A percentile compares a stretch with the other conserved stretches of the same genome.
phyloP scores from a whole-genome alignment of 345 rosid species.

The Dimocarpus longan region DNA sequence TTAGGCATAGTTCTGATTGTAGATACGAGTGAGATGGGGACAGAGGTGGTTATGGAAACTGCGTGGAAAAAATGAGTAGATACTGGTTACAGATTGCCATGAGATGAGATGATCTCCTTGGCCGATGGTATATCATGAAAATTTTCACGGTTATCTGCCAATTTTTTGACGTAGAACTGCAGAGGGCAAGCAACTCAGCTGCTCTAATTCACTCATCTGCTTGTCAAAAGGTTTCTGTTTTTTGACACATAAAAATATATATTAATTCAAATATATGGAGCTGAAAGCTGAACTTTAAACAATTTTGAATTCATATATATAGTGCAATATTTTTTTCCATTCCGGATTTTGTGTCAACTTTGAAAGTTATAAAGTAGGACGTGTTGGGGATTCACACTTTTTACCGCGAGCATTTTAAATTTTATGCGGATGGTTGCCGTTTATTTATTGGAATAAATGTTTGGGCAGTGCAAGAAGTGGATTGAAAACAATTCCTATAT shows the following conservation, averaged over 20 bases:
- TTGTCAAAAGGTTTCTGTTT: background rate
- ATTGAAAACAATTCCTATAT: background rate
- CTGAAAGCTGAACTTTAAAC: background rate
- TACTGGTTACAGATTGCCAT: background rate
- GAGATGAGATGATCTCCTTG: constrained; percentile 26
- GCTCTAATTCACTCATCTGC: constrained; percentile 16
- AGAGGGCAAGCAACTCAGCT: constrained; percentile 36
- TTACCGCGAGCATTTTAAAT: background rate
- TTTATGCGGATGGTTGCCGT: no score
- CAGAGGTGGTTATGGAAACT: background rate
- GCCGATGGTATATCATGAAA: constrained; percentile 17
- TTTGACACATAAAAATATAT: background rate
- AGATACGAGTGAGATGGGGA: background rate
- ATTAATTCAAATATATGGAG: background rate
- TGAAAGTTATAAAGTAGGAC: no score
- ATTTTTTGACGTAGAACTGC: background rate
- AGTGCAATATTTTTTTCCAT: background rate
- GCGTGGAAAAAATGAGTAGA: background rate
- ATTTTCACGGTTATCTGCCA: background rate
- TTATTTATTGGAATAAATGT: no score
- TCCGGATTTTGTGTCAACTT: background rate
- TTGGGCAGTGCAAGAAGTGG: background rate
- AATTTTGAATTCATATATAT: constrained; percentile 11
- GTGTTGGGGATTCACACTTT: background rate
- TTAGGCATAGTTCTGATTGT: constrained; percentile 22